Evolutionary conservation across 345 rosid genomes (phyloP).

Genomic region (Gossypium sturtianum): DNA sequence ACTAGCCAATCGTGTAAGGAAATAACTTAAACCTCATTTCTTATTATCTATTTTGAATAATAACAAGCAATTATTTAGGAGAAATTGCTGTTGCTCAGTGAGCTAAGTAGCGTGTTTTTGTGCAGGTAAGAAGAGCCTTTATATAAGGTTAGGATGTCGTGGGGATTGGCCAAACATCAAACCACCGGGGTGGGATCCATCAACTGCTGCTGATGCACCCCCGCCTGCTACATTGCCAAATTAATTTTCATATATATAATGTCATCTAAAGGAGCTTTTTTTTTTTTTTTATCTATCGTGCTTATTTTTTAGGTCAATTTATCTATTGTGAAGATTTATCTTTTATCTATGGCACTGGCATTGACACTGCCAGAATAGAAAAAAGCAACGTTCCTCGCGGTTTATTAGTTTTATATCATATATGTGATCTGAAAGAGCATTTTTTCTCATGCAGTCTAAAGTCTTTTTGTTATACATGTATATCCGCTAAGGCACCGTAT

Average conservation of each 20-base stretch:
- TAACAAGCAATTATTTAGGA: not conserved
- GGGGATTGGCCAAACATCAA: constrained; percentile 83
- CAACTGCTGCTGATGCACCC: constrained; percentile 23
- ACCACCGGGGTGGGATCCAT: constrained; percentile 81
- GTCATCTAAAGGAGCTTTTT: too few species aligned
- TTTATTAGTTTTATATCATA: too few species aligned
- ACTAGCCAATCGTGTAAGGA: too few species aligned
- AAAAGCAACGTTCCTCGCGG: too few species aligned
- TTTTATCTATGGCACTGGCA: not conserved
- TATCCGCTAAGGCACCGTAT: not conserved
- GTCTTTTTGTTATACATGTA: too few species aligned
- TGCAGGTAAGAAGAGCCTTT: constrained; percentile 79
- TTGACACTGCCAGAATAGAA: too few species aligned
- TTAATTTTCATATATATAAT: not conserved
- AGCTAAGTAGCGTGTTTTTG: not conserved
- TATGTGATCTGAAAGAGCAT: too few species aligned
- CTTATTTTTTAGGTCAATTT: not conserved
- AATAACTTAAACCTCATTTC: too few species aligned
- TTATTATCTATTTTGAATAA: too few species aligned
- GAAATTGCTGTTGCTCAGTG: not conserved
- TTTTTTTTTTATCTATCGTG: too few species aligned
- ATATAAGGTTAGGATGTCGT: constrained; percentile 77
- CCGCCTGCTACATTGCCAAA: constrained; percentile 10
- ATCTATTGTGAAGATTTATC: not conserved
- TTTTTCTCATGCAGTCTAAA: too few species aligned